Evolutionary conservation across 169 alveolate genomes (phyloP), one percentile per base, ranked within the genome.

Genomic region (Fabrea salina): DNA sequence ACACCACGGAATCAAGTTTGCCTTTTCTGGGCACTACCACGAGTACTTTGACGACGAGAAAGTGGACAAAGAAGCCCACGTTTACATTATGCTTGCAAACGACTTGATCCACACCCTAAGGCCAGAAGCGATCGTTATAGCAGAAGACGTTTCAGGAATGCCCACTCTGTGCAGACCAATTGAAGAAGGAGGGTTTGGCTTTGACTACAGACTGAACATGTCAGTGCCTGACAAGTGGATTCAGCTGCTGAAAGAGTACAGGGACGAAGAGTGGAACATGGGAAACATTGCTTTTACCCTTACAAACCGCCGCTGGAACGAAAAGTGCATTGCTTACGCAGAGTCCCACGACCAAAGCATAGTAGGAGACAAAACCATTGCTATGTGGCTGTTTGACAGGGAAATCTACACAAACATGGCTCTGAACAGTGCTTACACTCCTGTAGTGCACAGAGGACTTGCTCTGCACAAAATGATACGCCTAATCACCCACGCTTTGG

Each of bases 101-200:
- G 90, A 95, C 25, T 75, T 96, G 49, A 87, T 90, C 44, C 96
- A 94, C 75, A 39, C 79, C 53, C 80, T 93, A 19, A 61, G 83
- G 81, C 97, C 96, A 19, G 83, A 91, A 57, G 95, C 96, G 37
- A 93, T 95, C 75, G 82, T 97, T 0, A 85, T 96, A 22, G 97
- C 97, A 8, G 97, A 96, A 86, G 98, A 96, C 78, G 96, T 93
- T 19, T 89, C 96, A 27, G 98, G 97, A 58, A 88, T 90, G 91
- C 98, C 98, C 33, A 92, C 95, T 22, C 90, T 94, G 16, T 93
- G 98, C 77, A 59, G 96, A 39, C 90, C 95, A 1, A 79, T 94
- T 19, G 89, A 87, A 56, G 95, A 94, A 56, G 98, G 98, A 16
- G 98, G 98, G 8, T 80, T 93, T 35, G 98, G 98, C 35, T 96